Evolutionary conservation across 305 asterid species (phyloP).

Genomic region (Ajuga reptans): DNA sequence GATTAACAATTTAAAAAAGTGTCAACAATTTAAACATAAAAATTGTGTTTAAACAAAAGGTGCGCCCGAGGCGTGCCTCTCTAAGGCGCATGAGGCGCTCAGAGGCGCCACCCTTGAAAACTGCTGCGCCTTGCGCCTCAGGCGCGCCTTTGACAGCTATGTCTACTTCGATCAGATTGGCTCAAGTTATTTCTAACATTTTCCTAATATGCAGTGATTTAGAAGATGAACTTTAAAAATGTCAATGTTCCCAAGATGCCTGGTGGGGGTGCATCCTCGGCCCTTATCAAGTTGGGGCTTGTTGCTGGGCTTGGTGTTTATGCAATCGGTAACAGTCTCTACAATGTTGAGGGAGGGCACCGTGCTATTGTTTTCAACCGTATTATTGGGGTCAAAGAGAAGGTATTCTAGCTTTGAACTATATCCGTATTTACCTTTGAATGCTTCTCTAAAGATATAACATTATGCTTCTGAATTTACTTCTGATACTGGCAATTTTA

Average conservation of each 20-base stretch:
- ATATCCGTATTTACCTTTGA: neutral
- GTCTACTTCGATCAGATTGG: neutral
- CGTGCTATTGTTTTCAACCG: conserved; percentile 96
- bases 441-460: neutral
- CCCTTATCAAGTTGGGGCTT: conserved; percentile 53
- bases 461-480: neutral
- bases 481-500: neutral
- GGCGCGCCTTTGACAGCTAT: no score
- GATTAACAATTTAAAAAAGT: no score
- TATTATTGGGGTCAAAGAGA: conserved; percentile 64
- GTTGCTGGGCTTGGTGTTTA: conserved; percentile 69
- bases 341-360: conserved; percentile 98
- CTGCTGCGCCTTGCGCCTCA: no score
- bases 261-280: conserved; percentile 62
- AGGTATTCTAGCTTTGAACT: conserved; percentile 35
- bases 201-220: conserved; percentile 28
- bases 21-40: no score
- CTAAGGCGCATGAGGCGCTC: no score
- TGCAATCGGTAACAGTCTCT: conserved; percentile 75
- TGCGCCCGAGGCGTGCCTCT: no score
- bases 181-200: neutral
- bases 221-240: conserved; percentile 58
- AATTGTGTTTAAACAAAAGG: no score
- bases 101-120: no score
- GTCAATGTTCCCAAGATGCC: conserved; percentile 83